Conservation (phyloP, 805 yeast genomes). For the Hanseniaspora guilliermondii region DNA sequence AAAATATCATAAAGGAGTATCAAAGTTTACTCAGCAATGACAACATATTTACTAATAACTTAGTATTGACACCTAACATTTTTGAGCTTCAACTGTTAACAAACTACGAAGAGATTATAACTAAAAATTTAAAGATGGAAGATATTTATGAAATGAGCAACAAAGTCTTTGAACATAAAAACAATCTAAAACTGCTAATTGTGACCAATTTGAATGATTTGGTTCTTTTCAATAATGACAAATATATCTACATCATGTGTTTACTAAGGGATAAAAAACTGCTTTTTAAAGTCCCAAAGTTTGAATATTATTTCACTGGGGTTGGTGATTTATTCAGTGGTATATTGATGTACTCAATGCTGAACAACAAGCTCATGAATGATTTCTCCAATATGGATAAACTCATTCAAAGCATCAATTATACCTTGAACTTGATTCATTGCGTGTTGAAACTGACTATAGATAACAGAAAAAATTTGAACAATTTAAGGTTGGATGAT, state of each 20-base stretch:
- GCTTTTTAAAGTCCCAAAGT: constrained; percentile 41
- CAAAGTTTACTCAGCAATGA: constrained; percentile 34
- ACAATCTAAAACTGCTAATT: constrained; percentile 8
- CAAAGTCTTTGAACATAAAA: neutral
- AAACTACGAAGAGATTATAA: constrained; percentile 4
- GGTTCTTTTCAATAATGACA: neutral
- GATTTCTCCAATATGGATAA: constrained; percentile 15
- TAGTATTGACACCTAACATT: constrained; percentile 83
- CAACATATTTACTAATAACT: constrained; percentile 20
- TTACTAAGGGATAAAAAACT: neutral
- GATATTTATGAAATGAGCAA: constrained; percentile 7
- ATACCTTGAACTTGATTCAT: constrained; percentile 26
- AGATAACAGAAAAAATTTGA: constrained; percentile 17
- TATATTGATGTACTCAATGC: constrained; percentile 51
- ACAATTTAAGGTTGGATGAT: neutral
- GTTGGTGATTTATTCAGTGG: constrained; percentile 90
- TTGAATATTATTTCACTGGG: constrained; percentile 81
- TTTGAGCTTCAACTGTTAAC: constrained; percentile 66
- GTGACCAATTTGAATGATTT: constrained; percentile 10
- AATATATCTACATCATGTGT: neutral
- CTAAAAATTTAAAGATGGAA: constrained; percentile 3
- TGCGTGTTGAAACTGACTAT: constrained; percentile 22
- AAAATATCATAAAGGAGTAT: constrained; percentile 48
- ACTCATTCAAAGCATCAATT: constrained; percentile 17
- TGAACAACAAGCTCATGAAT: constrained; percentile 18